Evolutionary conservation across 352 stramenopile genomes (phyloP), one percentile per base, ranked within the genome.

Genomic region (Ophiocytium majus): DNA sequence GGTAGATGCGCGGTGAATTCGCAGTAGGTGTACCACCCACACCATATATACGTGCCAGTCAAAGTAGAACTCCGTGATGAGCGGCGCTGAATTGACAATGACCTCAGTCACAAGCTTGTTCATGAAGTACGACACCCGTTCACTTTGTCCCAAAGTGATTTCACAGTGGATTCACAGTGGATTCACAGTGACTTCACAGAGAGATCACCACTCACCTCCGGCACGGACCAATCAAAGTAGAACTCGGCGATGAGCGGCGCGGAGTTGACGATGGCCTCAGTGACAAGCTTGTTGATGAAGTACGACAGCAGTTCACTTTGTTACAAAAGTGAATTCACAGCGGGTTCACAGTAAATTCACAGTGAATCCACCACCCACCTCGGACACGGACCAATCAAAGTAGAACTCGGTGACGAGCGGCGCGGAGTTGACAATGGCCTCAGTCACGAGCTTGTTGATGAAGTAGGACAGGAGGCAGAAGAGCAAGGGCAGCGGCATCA

Each of bases 381-480:
- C 66, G 19, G 10, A 64, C 9, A 87, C 63, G 33, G 63, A 81
- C 83, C 83, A 87, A 34, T 87, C 50, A 50, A 87, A 87, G 33
- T 79, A 50, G 57, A 76, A 85, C 33, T 82, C 71, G 32, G 83
- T 87, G 28, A 87, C 43, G 34, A 87, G 43, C 28, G 83, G 83
- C 0, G 83, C 83, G 32, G 78, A 85, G 34, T 23, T 85, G 9
- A 87, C 66, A 49, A 64, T 76, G 37, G 64, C 50, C 75, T 87
- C 84, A 0, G 79, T 81, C 31, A 87, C 76, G 80, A 87, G 84
- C 81, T 87, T 87, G 75, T 87, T 87, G 35, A 87, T 71, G 32
- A 87, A 87, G 80, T 87, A 87, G 17, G 79, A 81, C n/a, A 83
- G 85, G 31, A 87, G 81, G 75, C 80, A 84, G 23, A 82, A 81